phyloP scores from a whole-genome alignment of 2,329 filamentous ascomycete species.

The Trichoderma afroharzianum region DNA sequence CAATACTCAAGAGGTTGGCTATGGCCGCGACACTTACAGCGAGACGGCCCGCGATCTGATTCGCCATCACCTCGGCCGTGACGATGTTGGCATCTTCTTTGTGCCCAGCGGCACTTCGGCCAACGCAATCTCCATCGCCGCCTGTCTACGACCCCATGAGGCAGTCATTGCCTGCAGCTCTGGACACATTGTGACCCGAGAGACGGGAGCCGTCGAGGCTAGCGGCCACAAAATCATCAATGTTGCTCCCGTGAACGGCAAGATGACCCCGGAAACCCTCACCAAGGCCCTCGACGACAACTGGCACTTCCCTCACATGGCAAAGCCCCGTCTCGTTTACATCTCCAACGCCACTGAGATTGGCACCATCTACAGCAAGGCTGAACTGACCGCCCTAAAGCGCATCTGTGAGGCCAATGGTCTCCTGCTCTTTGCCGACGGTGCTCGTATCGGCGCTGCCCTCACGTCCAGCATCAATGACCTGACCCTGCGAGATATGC shows the following conservation, averaged over 20 bases:
- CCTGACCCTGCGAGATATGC: conserved; percentile 41
- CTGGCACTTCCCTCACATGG: conserved; percentile 50
- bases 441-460: conserved; percentile 44
- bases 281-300: conserved; percentile 43
- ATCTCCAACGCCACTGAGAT: conserved; percentile 51
- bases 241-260: conserved; percentile 43
- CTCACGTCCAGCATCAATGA: conserved; percentile 42
- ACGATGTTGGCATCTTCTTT: conserved; percentile 46
- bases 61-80: conserved; percentile 33
- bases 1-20: conserved; percentile 42
- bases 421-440: conserved; percentile 46
- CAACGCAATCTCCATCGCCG: conserved; percentile 50
- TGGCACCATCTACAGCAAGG: conserved; percentile 45
- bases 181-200: conserved; percentile 47
- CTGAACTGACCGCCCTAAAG: conserved; percentile 41
- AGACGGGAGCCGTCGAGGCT: conserved; percentile 50
- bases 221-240: conserved; percentile 51
- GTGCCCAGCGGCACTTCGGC: conserved; percentile 51
- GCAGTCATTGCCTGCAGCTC: conserved; percentile 49
- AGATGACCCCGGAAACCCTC: conserved; percentile 43
- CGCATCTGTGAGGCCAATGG: conserved; percentile 38
- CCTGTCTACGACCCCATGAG: conserved; percentile 48
- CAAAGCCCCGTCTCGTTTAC: conserved; percentile 48
- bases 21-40: conserved; percentile 45
- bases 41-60: conserved; percentile 41